These are phyloP conservation scores for Monosporozyma solicola DNA, from an alignment of 805 yeast species.

Conservation along the genomic window DNA sequence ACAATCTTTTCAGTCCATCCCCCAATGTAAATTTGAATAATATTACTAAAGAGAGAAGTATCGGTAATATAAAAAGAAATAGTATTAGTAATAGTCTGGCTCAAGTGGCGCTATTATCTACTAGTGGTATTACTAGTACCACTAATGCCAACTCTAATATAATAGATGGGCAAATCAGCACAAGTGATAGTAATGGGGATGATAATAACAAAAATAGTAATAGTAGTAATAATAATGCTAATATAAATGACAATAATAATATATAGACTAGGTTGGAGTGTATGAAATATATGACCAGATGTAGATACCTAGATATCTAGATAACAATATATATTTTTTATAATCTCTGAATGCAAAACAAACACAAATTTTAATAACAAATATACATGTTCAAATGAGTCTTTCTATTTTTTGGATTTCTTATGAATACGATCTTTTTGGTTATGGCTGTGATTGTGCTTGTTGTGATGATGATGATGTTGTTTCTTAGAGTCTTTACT, in stretches of 20 bases:
- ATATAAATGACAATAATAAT: conserved; percentile 1
- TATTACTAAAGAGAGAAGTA: background rate
- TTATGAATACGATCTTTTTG: conserved; percentile 1
- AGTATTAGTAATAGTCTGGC: conserved; percentile 4
- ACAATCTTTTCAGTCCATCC: conserved; percentile 29
- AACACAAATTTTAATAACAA: too few relatives aligned
- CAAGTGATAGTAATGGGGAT: background rate
- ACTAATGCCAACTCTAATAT: background rate
- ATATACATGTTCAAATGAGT: too few relatives aligned
- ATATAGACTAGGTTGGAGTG: background rate
- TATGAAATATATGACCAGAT: background rate
- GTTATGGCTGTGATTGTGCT: background rate
- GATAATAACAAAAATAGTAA: background rate
- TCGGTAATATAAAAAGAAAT: conserved; percentile 1
- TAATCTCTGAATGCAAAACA: background rate
- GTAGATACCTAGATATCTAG: background rate
- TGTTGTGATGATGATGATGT: conserved; percentile 2
- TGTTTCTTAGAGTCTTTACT: conserved; percentile 7
- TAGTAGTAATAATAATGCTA: background rate
- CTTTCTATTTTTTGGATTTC: conserved; percentile 4
- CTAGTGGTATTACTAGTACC: background rate
- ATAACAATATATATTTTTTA: background rate
- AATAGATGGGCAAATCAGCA: background rate
- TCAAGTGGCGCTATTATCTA: background rate
- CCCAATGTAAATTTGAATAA: conserved; percentile 18